Conservation (phyloP, 805 yeast species). For the Saccharomyces jurei region DNA sequence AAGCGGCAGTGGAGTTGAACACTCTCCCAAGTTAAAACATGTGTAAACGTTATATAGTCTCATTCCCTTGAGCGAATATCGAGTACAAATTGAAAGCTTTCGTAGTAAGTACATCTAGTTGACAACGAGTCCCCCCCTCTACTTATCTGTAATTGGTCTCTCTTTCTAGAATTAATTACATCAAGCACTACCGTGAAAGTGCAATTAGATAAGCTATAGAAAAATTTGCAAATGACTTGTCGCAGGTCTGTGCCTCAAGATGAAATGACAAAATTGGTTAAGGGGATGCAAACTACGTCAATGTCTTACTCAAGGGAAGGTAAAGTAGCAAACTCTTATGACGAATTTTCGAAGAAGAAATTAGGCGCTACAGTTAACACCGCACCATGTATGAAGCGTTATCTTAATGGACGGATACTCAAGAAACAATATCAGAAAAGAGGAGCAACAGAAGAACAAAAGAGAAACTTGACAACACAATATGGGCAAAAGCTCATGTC, state of each 20-base stretch:
- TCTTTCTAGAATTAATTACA: neutral
- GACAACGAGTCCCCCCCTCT: neutral
- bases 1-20: too few species aligned
- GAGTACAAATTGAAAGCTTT: neutral
- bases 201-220: neutral
- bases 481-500: constrained; percentile 33
- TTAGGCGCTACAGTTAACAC: neutral
- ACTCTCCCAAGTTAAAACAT: too few species aligned
- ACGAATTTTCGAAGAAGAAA: neutral
- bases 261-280: neutral
- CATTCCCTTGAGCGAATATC: neutral
- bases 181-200: neutral
- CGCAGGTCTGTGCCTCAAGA: neutral
- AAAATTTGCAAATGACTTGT: neutral
- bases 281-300: neutral
- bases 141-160: neutral
- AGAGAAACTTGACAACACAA: constrained; percentile 1
- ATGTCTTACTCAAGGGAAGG: neutral
- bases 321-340: neutral
- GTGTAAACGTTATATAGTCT: neutral
- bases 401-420: constrained; percentile 19
- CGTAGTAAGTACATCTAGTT: neutral
- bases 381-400: neutral
- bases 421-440: constrained; percentile 11
- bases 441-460: constrained; percentile 7